Percentiles rank a stretch among this genome's conserved stretches.
phyloP scores from a whole-genome alignment of 2,329 filamentous ascomycete species.

The Lecanicillium sp. region DNA sequence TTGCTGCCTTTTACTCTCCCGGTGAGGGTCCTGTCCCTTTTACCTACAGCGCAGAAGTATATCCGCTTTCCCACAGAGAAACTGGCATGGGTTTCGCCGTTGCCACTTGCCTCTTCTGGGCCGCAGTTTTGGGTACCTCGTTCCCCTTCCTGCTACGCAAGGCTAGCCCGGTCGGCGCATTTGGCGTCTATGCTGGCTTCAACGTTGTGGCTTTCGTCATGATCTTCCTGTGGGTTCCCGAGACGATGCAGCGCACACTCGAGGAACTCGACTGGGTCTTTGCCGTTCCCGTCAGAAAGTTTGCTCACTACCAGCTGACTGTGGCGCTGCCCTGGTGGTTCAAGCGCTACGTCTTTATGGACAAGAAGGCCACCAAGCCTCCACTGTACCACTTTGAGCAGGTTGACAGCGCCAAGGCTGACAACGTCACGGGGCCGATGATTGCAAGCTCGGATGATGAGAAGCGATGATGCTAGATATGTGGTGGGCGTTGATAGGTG shows the following conservation, averaged over 20 bases:
- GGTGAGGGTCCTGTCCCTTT: conserved; percentile 60
- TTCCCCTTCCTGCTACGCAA: conserved; percentile 47
- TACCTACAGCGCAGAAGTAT: conserved; percentile 61
- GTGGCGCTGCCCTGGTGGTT: conserved; percentile 53
- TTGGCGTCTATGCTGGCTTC: conserved; percentile 46
- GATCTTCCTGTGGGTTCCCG: conserved; percentile 49
- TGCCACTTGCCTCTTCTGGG: conserved; percentile 55
- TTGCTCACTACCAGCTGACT: conserved; percentile 47
- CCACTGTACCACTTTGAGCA: conserved; percentile 34
- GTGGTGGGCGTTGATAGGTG: too few relatives aligned
- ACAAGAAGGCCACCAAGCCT: conserved; percentile 31
- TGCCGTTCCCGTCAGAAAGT: conserved; percentile 48
- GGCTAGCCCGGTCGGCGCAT: conserved; percentile 38
- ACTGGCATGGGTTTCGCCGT: conserved; percentile 65
- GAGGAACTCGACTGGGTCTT: conserved; percentile 53
- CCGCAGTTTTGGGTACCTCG: conserved; percentile 51
- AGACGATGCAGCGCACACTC: conserved; percentile 48
- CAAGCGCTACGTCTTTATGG: conserved; percentile 47
- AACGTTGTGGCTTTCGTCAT: conserved; percentile 46
- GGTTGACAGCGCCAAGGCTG: conserved; percentile 12
- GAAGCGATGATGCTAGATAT: conserved; percentile 3
- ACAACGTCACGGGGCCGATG: not conserved
- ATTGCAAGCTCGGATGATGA: conserved; percentile 2
- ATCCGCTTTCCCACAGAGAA: conserved; percentile 62
- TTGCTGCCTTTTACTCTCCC: conserved; percentile 41